Evolutionary conservation across 75 land plant species (phyloP), one percentile per base, ranked within the genome.

Genomic region (Picea glauca): DNA sequence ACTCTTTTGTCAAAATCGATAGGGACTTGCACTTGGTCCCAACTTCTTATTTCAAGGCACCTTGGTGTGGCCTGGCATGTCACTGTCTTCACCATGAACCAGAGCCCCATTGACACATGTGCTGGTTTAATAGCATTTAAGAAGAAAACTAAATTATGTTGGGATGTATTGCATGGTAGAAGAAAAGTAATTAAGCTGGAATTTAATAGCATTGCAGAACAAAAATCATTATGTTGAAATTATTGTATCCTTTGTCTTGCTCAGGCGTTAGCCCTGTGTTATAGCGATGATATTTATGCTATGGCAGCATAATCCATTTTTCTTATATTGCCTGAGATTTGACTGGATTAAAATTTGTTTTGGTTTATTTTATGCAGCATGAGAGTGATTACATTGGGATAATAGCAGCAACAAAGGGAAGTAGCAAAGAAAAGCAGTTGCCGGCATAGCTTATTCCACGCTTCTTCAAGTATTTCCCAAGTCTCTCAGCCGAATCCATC

Each of bases 381-480:
- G 95, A 84, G 68, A 82, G 83, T 38, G 99, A 96, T 78, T 96
- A 94, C 80, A 80, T 88, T 62, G 98, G 95, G 21, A 93, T 96
- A 13, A 91, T 96, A 13, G 92, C 88, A 32, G 93, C 95, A 33
- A 90, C 89, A 30, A 86, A 87, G 67, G 88, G 88, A 46, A 88
- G 93, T 84, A 82, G 78, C 38, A 96, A 94, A 81, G 90, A 92
- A 56, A 96, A 94, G 85, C 98, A 96, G 82, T 90, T 96, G 75
- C 93, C 99, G 5, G 95, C 99, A n/a, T 98, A 96, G 87, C 87
- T 96, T 23, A 96, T 96, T 64, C 99, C 99, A 56, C 88, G 93
- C 40, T 96, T 89, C 82, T 94, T 93, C 88, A 94, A 94, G 91
- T 85, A 79, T 82, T 96, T 96, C 72, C 99, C 95, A 1, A 72